Conservation (phyloP, 2,329 filamentous ascomycete genomes). For the Fusarium xyrophilum region DNA sequence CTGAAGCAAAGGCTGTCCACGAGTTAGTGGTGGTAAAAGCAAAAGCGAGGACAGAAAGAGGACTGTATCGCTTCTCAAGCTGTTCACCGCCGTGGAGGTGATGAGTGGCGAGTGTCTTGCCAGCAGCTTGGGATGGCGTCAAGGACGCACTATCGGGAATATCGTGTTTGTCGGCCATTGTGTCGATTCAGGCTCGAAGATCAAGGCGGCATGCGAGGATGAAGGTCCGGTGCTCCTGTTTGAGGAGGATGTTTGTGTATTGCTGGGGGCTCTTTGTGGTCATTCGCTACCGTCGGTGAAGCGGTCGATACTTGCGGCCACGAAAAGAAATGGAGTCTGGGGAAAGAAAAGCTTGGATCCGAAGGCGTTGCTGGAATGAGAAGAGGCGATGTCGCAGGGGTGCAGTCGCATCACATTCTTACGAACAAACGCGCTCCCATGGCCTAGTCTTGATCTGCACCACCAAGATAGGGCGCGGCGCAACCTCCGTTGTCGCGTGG, state of each 20-base stretch:
- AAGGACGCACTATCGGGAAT: constrained; percentile 17
- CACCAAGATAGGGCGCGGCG: not conserved
- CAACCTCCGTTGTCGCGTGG: not conserved
- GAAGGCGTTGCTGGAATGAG: not conserved
- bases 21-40: constrained; percentile 41
- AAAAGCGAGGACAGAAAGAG: constrained; percentile 39
- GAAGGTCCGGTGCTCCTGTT: constrained; percentile 16
- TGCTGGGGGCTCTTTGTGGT: constrained; percentile 12
- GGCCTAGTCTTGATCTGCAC: not conserved
- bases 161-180: constrained; percentile 22
- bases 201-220: constrained; percentile 25
- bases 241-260: constrained; percentile 25
- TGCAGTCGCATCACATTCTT: not conserved
- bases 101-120: constrained; percentile 16
- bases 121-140: constrained; percentile 26
- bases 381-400: not conserved
- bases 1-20: constrained; percentile 40
- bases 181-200: not conserved
- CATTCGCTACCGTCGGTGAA: constrained; percentile 7
- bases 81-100: constrained; percentile 12
- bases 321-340: not conserved
- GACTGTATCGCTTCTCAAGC: constrained; percentile 37
- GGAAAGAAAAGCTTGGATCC: not conserved
- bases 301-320: not conserved
- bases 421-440: not conserved